These are phyloP conservation scores for Luffa acutangula DNA, from an alignment of 306 rosid species.

Conservation along the genomic window DNA sequence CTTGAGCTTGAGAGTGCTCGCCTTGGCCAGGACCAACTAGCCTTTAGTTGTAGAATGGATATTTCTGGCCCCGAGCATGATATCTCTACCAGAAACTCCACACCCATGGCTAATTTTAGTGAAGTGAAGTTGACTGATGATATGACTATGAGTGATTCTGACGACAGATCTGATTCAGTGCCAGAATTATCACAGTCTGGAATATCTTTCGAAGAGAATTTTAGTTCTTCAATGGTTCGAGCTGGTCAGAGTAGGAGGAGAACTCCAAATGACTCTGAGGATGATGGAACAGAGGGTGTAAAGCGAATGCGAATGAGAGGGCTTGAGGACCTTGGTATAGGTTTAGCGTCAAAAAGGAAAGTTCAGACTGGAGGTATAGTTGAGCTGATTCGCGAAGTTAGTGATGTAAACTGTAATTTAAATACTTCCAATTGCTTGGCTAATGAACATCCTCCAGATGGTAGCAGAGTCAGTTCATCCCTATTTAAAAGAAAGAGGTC, in stretches of 20 bases:
- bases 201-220: conserved; percentile 77
- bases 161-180: conserved; percentile 59
- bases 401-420: conserved; percentile 41
- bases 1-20: conserved; percentile 81
- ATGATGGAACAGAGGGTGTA: conserved; percentile 90
- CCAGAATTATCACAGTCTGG: conserved; percentile 87
- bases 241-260: conserved; percentile 56
- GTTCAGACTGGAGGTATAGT: conserved; percentile 33
- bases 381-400: conserved; percentile 50
- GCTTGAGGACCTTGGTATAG: conserved; percentile 75
- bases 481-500: conserved; percentile 70
- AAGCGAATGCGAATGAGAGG: conserved; percentile 96
- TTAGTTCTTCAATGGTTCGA: conserved; percentile 56
- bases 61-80: conserved; percentile 38
- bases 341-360: conserved; percentile 50
- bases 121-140: conserved; percentile 35
- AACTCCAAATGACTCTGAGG: conserved; percentile 96
- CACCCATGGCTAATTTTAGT: conserved; percentile 35
- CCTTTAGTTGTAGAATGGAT: conserved; percentile 30
- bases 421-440: conserved; percentile 29
- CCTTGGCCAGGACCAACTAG: conserved; percentile 41
- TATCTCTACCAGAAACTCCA: conserved; percentile 39
- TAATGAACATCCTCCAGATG: conserved; percentile 54
- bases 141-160: conserved; percentile 49
- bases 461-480: conserved; percentile 33